Percentiles rank a stretch among this genome's conserved stretches.
These are phyloP conservation scores for Astrephomene gubernaculifera DNA, from an alignment of 139 green algal genomes.

Conservation along the genomic window DNA sequence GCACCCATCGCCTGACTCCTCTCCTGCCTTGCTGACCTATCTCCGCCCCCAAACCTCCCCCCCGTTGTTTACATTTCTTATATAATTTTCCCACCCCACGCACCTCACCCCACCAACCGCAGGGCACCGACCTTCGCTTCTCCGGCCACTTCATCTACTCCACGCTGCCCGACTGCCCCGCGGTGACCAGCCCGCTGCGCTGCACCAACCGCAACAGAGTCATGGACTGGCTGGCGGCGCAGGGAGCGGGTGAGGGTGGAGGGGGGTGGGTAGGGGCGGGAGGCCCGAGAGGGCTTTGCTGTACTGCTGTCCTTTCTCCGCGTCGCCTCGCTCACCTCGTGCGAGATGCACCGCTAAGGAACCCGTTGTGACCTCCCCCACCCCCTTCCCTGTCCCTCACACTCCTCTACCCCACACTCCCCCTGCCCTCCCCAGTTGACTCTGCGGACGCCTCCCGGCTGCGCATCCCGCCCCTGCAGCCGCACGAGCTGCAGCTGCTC, in stretches of 20 bases:
- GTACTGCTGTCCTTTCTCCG: no score
- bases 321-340: no score
- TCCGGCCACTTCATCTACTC: slow-evolving; percentile 70
- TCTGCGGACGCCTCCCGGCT: slow-evolving; percentile 24
- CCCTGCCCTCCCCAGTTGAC: slow-evolving; percentile 14
- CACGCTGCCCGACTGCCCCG: slow-evolving; percentile 49
- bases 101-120: no score
- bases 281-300: no score
- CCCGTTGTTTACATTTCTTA: no score
- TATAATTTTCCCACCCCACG: no score
- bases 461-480: slow-evolving; percentile 45
- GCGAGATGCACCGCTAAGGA: no score
- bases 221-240: slow-evolving; percentile 60
- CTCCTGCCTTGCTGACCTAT: neutral
- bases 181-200: slow-evolving; percentile 52
- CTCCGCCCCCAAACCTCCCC: neutral
- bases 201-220: slow-evolving; percentile 64
- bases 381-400: no score
- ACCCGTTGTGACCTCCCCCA: no score
- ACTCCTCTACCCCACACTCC: neutral
- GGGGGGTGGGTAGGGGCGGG: neutral
- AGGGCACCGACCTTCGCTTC: slow-evolving; percentile 63
- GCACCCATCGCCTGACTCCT: no score
- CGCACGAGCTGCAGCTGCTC: slow-evolving; percentile 40
- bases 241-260: slow-evolving; percentile 39